Base-by-base conservation (phyloP, 2,329 filamentous ascomycete genomes). In the Paracoccidioides lutzii region DNA sequence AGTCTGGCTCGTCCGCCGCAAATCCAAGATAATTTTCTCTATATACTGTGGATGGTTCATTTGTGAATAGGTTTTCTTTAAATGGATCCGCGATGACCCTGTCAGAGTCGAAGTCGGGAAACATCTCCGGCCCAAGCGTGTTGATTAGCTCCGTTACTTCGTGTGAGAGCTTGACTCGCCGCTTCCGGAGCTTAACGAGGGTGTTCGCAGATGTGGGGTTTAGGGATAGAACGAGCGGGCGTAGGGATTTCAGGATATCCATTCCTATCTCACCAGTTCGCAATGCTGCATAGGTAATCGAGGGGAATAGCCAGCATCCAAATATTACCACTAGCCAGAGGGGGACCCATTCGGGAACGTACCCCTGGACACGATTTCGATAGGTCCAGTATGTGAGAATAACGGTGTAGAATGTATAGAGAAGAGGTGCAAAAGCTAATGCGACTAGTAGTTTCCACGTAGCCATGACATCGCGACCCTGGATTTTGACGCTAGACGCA, bases 241-340 rank as follows among this genome's bases (percentile, higher is more conserved):
- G 82, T 14, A 98, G 79, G 0, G 91, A 97, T 73, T 97, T 98
- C 74, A 93, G 76, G 55, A 98, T 96, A 67, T 98, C 93, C 90
- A 98, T 96, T 53, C 91, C 93, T n/a, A 95, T 85, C 73, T 98
- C 93, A 49, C 93, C 93, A 62, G 97, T 95, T 9, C 93, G 85
- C 53, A 98, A 82, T 5, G 93, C 89, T 4, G 90, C 90, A 69
- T 95, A 96, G 0, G 90, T 96, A 63, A 96, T 86, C 30, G 83
- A 80, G 5, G 90, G 87, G 76, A 95, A 95, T 61, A 94, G 75
- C 50, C 88, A 77, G 74, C 88, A 84, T 52, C 90, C 87, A 42
- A 82, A 80, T 8, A 88, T 68, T 60, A 90, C 83, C 9, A 94
- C 80, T 28, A 82, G 68, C 82, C 85, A 95, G 56, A 90, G 79